Base-by-base conservation (phyloP, 306 rosid species). In the Delonix regia region DNA sequence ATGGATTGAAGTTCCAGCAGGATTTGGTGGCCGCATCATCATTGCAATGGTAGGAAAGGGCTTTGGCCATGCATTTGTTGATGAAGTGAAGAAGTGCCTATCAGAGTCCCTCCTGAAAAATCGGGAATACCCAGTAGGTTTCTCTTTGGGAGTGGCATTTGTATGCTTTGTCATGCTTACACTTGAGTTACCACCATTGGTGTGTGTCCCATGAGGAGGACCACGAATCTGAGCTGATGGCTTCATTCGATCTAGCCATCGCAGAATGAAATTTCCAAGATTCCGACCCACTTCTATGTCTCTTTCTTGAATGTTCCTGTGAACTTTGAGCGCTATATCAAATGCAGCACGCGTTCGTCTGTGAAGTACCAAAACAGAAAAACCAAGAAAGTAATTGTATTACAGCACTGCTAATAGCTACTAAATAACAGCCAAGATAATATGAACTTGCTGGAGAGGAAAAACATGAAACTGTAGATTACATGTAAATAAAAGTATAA, bases 221-320 rank as follows among this genome's bases (percentile, higher is more conserved):
- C 87, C 80, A 0, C 94, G 99, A 71, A 93, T 92, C 75, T 87
- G 87, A 66, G 98, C 99, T 19, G 97, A 87, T 22, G 99, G 99
- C 71, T 95, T 95, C 80, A 88, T 75, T 52, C 89, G 77, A 82
- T 93, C 96, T 47, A 95, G 92, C 71, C 83, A 85, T 33, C 98
- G 86, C 61, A 91, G 80, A 71, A 93, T 91, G 80, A 88, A 83
- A 82, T 93, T 95, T 14, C 99, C 98, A 38, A 95, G 71, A 81
- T 80, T 95, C 64, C 96, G 84, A 59, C 99, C 99, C 64, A 85
- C 92, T 85, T 91, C 94, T 82, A 95, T 80, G 78, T 95, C 98
- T 79, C 98, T 88, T 63, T 89, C 85, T 84, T 95, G 99, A 79
- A 95, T 80, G 76, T 36, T 93, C 77, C 74, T 73, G 85, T 95